These are phyloP conservation scores for Cucurbitaria berberidis DNA, from an alignment of 2,329 filamentous ascomycete species.

Conservation along the genomic window DNA sequence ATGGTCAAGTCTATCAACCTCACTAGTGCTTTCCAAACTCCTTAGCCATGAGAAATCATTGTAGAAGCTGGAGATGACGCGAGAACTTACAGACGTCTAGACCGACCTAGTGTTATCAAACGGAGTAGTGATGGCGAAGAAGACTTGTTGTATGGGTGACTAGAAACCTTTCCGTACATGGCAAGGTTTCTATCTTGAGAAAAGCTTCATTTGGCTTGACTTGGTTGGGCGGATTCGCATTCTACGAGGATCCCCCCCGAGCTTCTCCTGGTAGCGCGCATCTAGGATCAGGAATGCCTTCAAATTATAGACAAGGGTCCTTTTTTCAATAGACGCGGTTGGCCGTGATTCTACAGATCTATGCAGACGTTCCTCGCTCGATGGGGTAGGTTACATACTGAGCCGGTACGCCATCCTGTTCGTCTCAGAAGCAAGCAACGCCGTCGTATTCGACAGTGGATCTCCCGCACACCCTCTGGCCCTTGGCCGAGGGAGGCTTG, in stretches of 20 bases:
- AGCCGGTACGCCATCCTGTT: slow-evolving; percentile 13
- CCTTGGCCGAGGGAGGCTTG: slow-evolving; percentile 17
- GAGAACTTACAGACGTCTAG: not conserved
- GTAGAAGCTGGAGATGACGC: not conserved
- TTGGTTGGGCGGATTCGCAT: not conserved
- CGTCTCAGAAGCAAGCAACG: slow-evolving; percentile 27
- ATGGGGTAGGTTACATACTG: slow-evolving; percentile 33
- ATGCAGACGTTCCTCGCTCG: slow-evolving; percentile 17
- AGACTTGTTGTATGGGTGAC: no score
- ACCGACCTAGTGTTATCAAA: not conserved
- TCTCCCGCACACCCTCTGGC: slow-evolving; percentile 25
- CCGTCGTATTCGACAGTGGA: slow-evolving; percentile 22
- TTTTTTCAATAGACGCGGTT: slow-evolving; percentile 14
- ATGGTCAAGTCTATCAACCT: not conserved
- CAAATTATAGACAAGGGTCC: slow-evolving; percentile 6
- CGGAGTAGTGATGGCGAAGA: not conserved
- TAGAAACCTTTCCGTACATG: not conserved
- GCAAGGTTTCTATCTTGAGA: not conserved
- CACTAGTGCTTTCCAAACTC: not conserved
- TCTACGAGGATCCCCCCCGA: slow-evolving; percentile 18
- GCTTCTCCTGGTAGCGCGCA: slow-evolving; percentile 30
- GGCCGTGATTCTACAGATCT: slow-evolving; percentile 18
- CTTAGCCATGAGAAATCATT: not conserved
- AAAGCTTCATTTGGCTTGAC: not conserved
- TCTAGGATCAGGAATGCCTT: not conserved